Evolutionary conservation across 192 early-diverging fungal genomes (phyloP).

Genomic region (Diversispora eburnea): DNA sequence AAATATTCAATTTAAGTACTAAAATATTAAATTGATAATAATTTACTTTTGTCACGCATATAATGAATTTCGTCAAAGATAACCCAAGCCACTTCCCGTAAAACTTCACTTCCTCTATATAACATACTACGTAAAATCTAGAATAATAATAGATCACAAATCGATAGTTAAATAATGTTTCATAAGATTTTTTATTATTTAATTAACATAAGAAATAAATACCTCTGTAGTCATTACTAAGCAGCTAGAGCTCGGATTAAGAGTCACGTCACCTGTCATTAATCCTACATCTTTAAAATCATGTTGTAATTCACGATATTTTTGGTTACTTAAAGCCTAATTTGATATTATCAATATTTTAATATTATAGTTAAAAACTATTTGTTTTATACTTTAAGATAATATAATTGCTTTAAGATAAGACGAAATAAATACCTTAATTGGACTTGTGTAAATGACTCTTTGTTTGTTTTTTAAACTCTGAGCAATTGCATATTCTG

Average conservation of each 20-base stretch:
- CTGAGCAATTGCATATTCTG: constrained; percentile 97
- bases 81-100: constrained; percentile 97
- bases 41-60: constrained; percentile 84
- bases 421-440: constrained; percentile 62
- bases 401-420: background rate
- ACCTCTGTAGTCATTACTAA: constrained; percentile 94
- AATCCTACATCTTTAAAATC: constrained; percentile 98
- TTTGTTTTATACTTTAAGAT: too few relatives aligned
- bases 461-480: constrained; percentile 83
- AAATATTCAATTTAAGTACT: background rate
- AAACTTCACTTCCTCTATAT: constrained; percentile 92
- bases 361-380: background rate
- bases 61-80: constrained; percentile 99
- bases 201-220: background rate
- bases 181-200: background rate
- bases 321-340: constrained; percentile 94
- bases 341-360: background rate
- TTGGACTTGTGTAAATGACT: constrained; percentile 96
- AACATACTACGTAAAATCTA: constrained; percentile 96
- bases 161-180: background rate
- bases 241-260: constrained; percentile 88
- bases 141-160: background rate
- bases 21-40: background rate
- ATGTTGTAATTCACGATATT: constrained; percentile 91
- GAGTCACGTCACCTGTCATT: constrained; percentile 98